Base-by-base conservation (phyloP, 208 protist genomes). In the Leptomonas seymouri region DNA sequence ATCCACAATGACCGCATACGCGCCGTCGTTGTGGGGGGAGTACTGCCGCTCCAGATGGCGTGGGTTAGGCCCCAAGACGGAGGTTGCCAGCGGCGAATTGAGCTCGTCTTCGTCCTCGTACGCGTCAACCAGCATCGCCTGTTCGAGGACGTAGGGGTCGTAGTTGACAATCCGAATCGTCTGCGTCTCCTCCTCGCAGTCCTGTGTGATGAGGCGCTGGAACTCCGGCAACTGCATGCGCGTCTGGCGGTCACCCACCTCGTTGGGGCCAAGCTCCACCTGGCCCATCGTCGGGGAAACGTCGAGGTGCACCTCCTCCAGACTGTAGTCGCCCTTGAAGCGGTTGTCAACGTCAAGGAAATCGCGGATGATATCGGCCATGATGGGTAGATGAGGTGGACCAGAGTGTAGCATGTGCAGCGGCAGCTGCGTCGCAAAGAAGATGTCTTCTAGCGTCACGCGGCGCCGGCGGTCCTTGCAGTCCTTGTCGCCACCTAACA, bases 311-410 rank as follows among this genome's bases (percentile, higher is more conserved):
- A 92, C 58, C 56, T 79, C 84, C 63, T 93, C 89, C 12, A 94
- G 74, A 48, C 84, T 80, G 68, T 94, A 93, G 54, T 92, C 86
- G 45, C 86, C 89, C 64, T 90, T 94, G 68, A 97, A 94, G 50
- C 91, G 89, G 70, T 93, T 94, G 66, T 97, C 91, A 0, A 93
- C 85, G 69, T 92, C 89, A 62, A 97, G 76, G 64, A 97, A 97
- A 55, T 97, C 91, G 30, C 87, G 85, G 51, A 94, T 65, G 60
- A 97, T 89, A 66, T 91, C 91, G 41, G 74, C 75, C 81, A 95
- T 86, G 39, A 91, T 84, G 34, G 88, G 79, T 12, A 97, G 67
- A 18, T 84, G 76, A 16, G 87, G 85, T 9, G 84, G 78, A 53
- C 87, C 86, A 39, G 81, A 83, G 74, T 94, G 82, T 31, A 94